Conservation (phyloP, 371 early-diverging fungal genomes). For the Circinella umbellata region DNA sequence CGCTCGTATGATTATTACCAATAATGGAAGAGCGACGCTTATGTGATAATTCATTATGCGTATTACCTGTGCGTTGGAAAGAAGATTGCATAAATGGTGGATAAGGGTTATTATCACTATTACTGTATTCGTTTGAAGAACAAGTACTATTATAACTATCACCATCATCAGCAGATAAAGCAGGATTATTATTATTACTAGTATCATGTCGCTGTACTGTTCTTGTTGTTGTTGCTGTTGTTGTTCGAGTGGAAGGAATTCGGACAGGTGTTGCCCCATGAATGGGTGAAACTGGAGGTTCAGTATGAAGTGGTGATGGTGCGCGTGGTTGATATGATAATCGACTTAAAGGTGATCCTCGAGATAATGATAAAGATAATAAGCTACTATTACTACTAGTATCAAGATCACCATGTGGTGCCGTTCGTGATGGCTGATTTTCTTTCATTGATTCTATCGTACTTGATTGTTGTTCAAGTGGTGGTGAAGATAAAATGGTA, state of each 20-base stretch:
- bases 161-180: neutral
- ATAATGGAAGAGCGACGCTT: neutral
- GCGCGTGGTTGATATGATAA: constrained; percentile 39
- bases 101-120: neutral
- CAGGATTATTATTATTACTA: neutral
- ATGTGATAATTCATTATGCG: neutral
- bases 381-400: neutral
- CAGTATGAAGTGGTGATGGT: constrained; percentile 8
- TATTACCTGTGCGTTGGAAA: neutral
- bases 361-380: constrained; percentile 14
- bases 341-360: constrained; percentile 37
- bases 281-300: neutral
- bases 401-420: neutral
- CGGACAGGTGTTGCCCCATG: neutral
- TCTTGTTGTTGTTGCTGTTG: neutral
- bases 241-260: neutral
- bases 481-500: constrained; percentile 8
- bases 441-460: neutral
- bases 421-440: neutral
- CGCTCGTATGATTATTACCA: neutral
- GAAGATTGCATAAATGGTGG: neutral
- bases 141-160: no score
- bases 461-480: constrained; percentile 9
- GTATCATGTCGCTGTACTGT: neutral
- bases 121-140: neutral